Evolutionary conservation across 176 grass and related monocot species (phyloP), one percentile per base, ranked within the genome.

Genomic region (Paspalum vaginatum): DNA sequence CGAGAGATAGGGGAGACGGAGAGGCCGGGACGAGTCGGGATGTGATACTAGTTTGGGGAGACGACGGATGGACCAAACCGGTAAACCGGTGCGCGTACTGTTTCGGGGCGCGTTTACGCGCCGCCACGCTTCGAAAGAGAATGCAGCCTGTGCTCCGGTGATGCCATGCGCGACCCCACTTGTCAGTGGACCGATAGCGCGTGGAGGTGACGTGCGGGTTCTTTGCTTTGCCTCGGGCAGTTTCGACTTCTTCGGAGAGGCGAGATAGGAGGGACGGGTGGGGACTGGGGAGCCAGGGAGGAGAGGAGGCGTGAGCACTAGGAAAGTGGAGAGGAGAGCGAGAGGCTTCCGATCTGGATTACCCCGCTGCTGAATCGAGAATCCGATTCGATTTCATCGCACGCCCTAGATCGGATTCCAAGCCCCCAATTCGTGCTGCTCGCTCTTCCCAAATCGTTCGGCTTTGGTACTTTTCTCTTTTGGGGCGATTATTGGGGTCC

Each of bases 231-330:
- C 75, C 16, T 38, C 17, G 52, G 83, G 72, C 73, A 43, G 78
- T 85, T 89, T 60, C 73, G 27, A 80, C 75, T 84, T 38, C 9
- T 63, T 79, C 42, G 20, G 27, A 18, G 81, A 18, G 81, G 64
- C 55, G 32, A 41, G 42, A 8, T 76, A 60, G 39, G 50, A 2
- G 73, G 39, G 59, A 26, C 12, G 61, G 24, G 16, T 17, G 9
- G 18, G 61, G 76, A 25, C 13, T 22, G 54, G 76, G 50, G 26
- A 39, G n/a, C 12, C 32, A 32, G 75, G 41, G 52, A n/a, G 53
- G 18, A 24, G 47, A 68, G 70, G 87, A 85, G 72, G 72, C 87
- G 83, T 89, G 78, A 78, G 83, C 65, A 12, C 49, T 66, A 85
- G 83, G 87, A 68, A 82, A 85, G 64, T 9, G 8, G 8, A n/a